A percentile compares a stretch with the other conserved stretches of the same genome.
Conservation (phyloP, 1,139 yeast species). For the Kodamaea sp. region DNA sequence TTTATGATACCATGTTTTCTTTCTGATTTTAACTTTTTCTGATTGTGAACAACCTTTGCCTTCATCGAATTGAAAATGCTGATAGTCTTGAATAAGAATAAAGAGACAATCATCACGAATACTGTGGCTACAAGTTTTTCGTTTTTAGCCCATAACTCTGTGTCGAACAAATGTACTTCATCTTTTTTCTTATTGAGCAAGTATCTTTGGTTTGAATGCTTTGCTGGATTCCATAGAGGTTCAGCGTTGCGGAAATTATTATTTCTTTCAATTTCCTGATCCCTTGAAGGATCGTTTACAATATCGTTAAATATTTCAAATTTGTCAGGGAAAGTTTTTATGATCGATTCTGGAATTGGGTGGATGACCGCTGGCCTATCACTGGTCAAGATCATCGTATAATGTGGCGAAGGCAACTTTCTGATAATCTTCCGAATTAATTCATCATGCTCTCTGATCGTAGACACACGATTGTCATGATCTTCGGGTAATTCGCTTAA, state of each 20-base stretch:
- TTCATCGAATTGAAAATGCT: constrained; percentile 9
- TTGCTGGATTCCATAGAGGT: constrained; percentile 28
- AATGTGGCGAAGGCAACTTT: constrained; percentile 66
- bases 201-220: constrained; percentile 34
- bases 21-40: constrained; percentile 1
- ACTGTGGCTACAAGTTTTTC: constrained; percentile 39
- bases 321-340: constrained; percentile 28
- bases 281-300: constrained; percentile 43
- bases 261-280: constrained; percentile 55
- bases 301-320: constrained; percentile 47
- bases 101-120: constrained; percentile 25
- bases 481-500: constrained; percentile 47
- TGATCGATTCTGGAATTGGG: constrained; percentile 30
- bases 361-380: constrained; percentile 21
- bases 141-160: constrained; percentile 38
- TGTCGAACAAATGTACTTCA: constrained; percentile 37
- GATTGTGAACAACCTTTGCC: constrained; percentile 3
- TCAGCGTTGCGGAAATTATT: constrained; percentile 36
- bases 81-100: constrained; percentile 16
- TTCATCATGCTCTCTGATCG: constrained; percentile 45
- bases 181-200: constrained; percentile 30
- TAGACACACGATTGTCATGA: constrained; percentile 20
- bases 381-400: constrained; percentile 51
- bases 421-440: constrained; percentile 49
- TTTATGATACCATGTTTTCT: constrained; percentile 6